phyloP scores from a whole-genome alignment of 1,139 yeast species.

The Pneumocystis sp. region DNA sequence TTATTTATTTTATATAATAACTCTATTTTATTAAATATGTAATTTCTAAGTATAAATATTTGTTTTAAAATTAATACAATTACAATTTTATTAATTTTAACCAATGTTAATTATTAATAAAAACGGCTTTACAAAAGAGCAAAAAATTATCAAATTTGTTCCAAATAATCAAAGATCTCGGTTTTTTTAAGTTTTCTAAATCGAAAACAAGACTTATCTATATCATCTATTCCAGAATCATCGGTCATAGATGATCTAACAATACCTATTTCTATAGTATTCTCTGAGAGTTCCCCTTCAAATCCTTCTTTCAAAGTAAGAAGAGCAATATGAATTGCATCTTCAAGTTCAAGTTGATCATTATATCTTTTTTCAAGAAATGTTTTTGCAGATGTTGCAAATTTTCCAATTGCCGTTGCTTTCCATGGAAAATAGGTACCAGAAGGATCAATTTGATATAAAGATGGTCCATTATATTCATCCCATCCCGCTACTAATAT shows the following conservation, averaged over 20 bases:
- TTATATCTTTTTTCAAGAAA: conserved; percentile 97
- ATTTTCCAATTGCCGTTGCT: conserved; percentile 97
- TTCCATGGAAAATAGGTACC: conserved; percentile 99
- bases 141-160: conserved; percentile 19
- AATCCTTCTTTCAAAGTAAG: conserved; percentile 89
- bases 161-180: conserved; percentile 90
- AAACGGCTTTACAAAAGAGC: background rate
- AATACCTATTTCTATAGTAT: conserved; percentile 82
- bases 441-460: conserved; percentile 95
- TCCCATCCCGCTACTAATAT: conserved; percentile 89
- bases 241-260: conserved; percentile 23
- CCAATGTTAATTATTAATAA: background rate
- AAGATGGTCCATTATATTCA: conserved; percentile 43
- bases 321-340: conserved; percentile 92
- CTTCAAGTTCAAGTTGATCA: conserved; percentile 89
- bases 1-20: background rate
- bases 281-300: conserved; percentile 96
- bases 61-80: background rate
- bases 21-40: background rate
- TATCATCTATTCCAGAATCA: conserved; percentile 33
- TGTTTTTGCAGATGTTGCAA: conserved; percentile 86
- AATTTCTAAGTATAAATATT: background rate
- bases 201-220: conserved; percentile 71
- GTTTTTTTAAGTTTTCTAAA: conserved; percentile 70
- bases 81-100: background rate